These are phyloP conservation scores for Plasmodium falciparum DNA, from an alignment of 169 alveolate species.

Conservation along the genomic window DNA sequence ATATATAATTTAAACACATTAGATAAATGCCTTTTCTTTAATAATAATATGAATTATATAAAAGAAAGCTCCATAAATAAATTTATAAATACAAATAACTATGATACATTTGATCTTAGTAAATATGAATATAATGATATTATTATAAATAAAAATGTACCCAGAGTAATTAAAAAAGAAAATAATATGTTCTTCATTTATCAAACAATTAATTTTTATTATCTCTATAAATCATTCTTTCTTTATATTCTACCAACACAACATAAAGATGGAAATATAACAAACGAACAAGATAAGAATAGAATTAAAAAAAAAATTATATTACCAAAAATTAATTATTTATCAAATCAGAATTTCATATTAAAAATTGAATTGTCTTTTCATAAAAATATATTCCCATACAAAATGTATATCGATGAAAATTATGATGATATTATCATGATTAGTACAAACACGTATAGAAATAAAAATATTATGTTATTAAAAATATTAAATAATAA, in stretches of 20 bases:
- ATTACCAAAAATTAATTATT: slow-evolving; percentile 13
- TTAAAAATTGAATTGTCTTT: slow-evolving; percentile 34
- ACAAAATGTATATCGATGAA: slow-evolving; percentile 21
- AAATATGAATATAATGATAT: neutral
- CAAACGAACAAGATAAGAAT: no score
- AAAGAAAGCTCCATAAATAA: neutral
- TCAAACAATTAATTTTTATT: slow-evolving; percentile 7
- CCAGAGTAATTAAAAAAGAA: neutral
- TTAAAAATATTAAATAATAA: slow-evolving; percentile 16
- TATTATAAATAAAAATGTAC: neutral
- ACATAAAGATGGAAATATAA: neutral
- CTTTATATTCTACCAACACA: slow-evolving; percentile 15
- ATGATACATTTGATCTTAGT: slow-evolving; percentile 4
- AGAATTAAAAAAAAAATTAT: slow-evolving; percentile 17
- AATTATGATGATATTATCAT: neutral
- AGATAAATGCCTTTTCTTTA: slow-evolving; percentile 28
- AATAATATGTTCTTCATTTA: slow-evolving; percentile 7
- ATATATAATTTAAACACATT: slow-evolving; percentile 20
- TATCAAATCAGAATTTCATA: slow-evolving; percentile 3
- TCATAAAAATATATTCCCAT: slow-evolving; percentile 40
- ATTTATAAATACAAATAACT: no score
- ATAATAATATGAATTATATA: neutral
- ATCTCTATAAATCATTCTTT: slow-evolving; percentile 23
- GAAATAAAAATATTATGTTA: slow-evolving; percentile 36
- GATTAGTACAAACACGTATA: slow-evolving; percentile 33